Evolutionary conservation across 345 rosid species (phyloP).

Genomic region (Tarenaya hassleriana): DNA sequence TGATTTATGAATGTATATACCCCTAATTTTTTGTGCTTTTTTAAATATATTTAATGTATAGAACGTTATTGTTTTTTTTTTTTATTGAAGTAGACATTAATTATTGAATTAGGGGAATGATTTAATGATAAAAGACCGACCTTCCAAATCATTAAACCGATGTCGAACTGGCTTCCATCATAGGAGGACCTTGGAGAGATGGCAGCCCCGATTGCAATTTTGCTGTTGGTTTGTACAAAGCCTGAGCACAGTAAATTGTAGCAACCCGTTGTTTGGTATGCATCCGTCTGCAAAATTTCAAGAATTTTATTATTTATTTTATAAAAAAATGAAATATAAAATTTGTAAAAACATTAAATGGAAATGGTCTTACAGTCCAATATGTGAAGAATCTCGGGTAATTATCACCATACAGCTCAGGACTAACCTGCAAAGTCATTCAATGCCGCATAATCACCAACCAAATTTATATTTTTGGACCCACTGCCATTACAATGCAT

Average conservation of each 20-base stretch:
- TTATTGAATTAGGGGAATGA: conserved; percentile 17
- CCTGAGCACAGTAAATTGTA: conserved; percentile 95
- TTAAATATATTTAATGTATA: no score
- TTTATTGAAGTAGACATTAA: no score
- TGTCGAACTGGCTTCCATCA: conserved; percentile 78
- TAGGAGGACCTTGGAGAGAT: conserved; percentile 92
- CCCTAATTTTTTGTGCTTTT: no score
- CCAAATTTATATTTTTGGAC: no score
- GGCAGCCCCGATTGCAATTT: conserved; percentile 92
- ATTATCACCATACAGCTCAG: conserved; percentile 87
- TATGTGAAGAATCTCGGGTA: conserved; percentile 95
- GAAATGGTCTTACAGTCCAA: conserved; percentile 70
- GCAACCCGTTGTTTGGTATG: conserved; percentile 97
- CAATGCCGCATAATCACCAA: neutral
- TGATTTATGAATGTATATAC: no score
- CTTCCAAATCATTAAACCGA: conserved; percentile 91
- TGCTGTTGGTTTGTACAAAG: conserved; percentile 86
- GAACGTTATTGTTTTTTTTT: no score
- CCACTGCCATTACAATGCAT: no score
- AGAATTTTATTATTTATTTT: neutral
- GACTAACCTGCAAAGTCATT: conserved; percentile 70
- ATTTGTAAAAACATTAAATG: neutral
- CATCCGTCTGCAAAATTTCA: conserved; percentile 63
- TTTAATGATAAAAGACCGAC: conserved; percentile 36
- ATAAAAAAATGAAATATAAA: neutral